Conservation (phyloP, 2,329 filamentous ascomycete species). For the Huntiella bhutanensis region DNA sequence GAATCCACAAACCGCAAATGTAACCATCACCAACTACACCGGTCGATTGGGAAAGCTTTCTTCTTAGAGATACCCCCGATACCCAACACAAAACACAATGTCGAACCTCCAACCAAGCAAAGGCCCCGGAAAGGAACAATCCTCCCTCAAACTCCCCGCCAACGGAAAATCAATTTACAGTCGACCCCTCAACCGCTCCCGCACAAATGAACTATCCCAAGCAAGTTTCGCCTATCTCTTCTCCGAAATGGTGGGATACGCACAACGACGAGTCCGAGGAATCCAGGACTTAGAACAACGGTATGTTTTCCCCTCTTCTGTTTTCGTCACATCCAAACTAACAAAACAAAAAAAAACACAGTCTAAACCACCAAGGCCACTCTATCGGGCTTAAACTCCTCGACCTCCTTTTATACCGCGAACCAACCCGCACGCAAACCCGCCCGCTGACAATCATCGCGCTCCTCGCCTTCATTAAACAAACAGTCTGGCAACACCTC, state of each 20-base stretch:
- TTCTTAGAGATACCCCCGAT: too few relatives aligned
- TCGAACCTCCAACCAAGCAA: slow-evolving; percentile 31
- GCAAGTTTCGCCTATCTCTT: slow-evolving; percentile 93
- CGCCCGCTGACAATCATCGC: slow-evolving; percentile 77
- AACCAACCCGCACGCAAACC: slow-evolving; percentile 48
- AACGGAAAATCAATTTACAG: slow-evolving; percentile 98
- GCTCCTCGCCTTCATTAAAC: slow-evolving; percentile 88
- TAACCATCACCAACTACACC: not conserved
- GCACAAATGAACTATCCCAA: slow-evolving; percentile 75
- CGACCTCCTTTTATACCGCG: slow-evolving; percentile 79
- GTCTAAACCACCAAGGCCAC: slow-evolving; percentile 80
- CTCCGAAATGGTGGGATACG: slow-evolving; percentile 89
- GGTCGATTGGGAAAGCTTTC: not conserved
- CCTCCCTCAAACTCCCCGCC: slow-evolving; percentile 68
- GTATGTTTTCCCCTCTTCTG: slow-evolving; percentile 26
- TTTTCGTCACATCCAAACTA: not conserved
- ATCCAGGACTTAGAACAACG: slow-evolving; percentile 87
- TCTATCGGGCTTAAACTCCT: slow-evolving; percentile 85
- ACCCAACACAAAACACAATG: slow-evolving; percentile 19
- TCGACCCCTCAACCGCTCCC: slow-evolving; percentile 75
- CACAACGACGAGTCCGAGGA: slow-evolving; percentile 73
- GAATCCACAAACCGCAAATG: not conserved
- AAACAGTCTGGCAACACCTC: slow-evolving; percentile 76
- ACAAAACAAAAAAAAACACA: not conserved
- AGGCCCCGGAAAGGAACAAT: slow-evolving; percentile 27